phyloP scores from a whole-genome alignment of 2,329 filamentous ascomycete genomes.

The Curvularia lunata region DNA sequence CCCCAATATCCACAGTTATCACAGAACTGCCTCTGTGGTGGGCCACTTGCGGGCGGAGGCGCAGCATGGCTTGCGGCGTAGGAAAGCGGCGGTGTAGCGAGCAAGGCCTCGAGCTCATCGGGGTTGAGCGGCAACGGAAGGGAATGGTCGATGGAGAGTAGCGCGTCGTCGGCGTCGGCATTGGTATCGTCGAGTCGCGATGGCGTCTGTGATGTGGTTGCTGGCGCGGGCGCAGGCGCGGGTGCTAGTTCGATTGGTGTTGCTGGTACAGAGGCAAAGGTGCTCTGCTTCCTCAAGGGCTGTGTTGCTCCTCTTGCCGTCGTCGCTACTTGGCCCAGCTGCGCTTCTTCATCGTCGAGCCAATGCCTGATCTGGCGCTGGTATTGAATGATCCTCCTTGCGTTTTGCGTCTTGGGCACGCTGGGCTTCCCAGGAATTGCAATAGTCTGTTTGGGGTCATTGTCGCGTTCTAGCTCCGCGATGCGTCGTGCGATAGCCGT shows the following conservation, averaged over 20 bases:
- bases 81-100: constrained; percentile 68
- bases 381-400: constrained; percentile 77
- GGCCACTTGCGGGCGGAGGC: constrained; percentile 51
- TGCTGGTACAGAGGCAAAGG: constrained; percentile 32
- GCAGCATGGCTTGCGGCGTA: constrained; percentile 67
- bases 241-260: constrained; percentile 39
- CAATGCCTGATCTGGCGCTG: constrained; percentile 86
- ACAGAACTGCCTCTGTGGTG: constrained; percentile 70
- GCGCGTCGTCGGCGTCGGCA: constrained; percentile 55
- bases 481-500: constrained; percentile 82
- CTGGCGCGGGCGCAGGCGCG: constrained; percentile 31
- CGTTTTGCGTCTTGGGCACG: constrained; percentile 62
- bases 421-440: constrained; percentile 39
- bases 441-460: constrained; percentile 64
- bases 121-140: constrained; percentile 65
- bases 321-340: constrained; percentile 57
- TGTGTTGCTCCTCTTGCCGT: constrained; percentile 23
- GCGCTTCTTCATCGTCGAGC: constrained; percentile 77
- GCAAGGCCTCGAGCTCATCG: constrained; percentile 67
- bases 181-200: constrained; percentile 23
- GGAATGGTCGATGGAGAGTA: constrained; percentile 60
- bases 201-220: constrained; percentile 9
- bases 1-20: constrained; percentile 86
- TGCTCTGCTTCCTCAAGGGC: constrained; percentile 32
- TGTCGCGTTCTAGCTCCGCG: constrained; percentile 76